These are phyloP conservation scores for Entamoeba nuttalli DNA, from an alignment of 208 protist genomes.

Conservation along the genomic window DNA sequence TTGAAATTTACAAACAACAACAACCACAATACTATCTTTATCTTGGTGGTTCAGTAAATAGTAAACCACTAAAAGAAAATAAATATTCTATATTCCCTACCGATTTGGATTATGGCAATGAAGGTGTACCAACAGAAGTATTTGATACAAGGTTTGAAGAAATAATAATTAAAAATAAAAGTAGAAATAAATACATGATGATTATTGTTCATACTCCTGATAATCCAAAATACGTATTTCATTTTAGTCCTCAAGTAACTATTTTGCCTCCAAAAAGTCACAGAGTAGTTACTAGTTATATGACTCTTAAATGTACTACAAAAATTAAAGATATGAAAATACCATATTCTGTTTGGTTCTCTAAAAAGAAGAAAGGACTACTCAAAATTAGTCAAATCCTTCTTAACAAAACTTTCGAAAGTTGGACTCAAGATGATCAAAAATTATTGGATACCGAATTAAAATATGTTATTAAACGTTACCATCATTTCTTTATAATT, in stretches of 20 bases:
- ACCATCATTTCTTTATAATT: neutral
- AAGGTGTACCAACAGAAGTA: neutral
- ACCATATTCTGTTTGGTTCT: neutral
- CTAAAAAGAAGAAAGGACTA: neutral
- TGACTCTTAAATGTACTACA: neutral
- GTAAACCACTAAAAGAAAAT: neutral
- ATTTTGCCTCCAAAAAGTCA: neutral
- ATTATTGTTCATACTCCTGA: neutral
- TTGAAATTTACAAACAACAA: neutral
- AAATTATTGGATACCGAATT: neutral
- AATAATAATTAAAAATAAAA: neutral
- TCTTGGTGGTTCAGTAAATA: neutral
- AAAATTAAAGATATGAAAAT: conserved; percentile 4
- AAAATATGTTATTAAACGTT: neutral
- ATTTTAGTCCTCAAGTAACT: neutral
- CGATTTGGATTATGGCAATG: neutral
- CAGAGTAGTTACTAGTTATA: neutral
- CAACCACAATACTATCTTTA: neutral
- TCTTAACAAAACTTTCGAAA: neutral
- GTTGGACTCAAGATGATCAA: neutral
- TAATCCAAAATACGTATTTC: neutral
- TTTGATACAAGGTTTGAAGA: neutral
- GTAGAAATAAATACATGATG: neutral
- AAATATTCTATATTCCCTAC: neutral
- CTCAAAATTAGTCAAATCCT: neutral